Conservation (phyloP, 2,329 filamentous ascomycete species). For the Claviceps cyperi region DNA sequence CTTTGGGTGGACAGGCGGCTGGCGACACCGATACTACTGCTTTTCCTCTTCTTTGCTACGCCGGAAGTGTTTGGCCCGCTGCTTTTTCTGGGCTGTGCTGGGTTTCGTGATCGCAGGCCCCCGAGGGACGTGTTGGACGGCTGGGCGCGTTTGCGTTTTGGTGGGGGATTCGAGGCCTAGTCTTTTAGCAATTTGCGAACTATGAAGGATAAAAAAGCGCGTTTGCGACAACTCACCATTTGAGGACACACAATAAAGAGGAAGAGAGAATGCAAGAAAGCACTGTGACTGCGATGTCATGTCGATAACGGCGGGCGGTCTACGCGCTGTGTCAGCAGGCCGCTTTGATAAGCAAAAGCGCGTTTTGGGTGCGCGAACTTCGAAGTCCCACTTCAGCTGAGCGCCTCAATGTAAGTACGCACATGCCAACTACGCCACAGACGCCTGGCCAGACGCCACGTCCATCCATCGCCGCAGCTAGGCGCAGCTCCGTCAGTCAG, state of each 20-base stretch:
- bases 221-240: background rate
- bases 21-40: background rate
- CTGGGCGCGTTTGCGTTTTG: constrained; percentile 28
- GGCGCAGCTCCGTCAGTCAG: too few relatives aligned
- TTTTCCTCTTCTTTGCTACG: background rate
- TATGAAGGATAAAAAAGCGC: background rate
- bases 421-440: too few relatives aligned
- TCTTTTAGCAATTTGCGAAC: background rate
- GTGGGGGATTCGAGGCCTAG: constrained; percentile 11
- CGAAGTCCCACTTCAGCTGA: background rate
- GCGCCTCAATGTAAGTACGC: background rate
- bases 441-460: too few relatives aligned
- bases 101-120: background rate
- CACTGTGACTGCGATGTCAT: background rate
- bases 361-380: background rate
- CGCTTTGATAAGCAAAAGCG: too few relatives aligned
- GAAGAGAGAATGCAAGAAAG: background rate
- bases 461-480: too few relatives aligned
- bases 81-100: background rate
- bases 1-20: constrained; percentile 14
- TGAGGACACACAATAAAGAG: background rate
- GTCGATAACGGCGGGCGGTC: background rate
- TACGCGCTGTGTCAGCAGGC: background rate
- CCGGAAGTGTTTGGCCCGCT: background rate
- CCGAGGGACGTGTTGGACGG: constrained; percentile 1